Evolutionary conservation across 164 flowering plant genomes (phyloP), one percentile per base, ranked within the genome.

Genomic region (Liquidambar formosana): DNA sequence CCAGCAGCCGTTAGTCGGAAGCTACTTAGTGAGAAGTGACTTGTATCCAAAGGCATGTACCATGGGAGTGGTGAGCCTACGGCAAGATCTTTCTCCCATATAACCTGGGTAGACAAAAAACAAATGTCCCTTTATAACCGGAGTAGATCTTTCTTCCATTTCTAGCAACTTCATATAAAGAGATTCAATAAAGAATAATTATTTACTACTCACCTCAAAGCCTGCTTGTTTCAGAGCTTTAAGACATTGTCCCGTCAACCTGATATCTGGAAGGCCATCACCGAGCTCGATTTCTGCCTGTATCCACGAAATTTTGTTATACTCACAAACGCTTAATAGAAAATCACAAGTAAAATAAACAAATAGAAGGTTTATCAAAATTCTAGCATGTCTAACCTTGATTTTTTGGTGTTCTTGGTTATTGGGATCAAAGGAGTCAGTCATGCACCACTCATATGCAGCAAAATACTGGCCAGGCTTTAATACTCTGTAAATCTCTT

Each of bases 381-480:
- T 33, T 25, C 10, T 62, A 25, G 26, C 10, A 67, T 61, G n/a
- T 28, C 51, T 28, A 33, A 91, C 99, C 97, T 96, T 96, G 69
- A 96, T 90, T 74, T 81, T 86, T 77, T 85, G 90, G 81, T 96
- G 97, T 33, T 84, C 88, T 75, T 79, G 75, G 75, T 90, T 92
- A 19, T 82, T 76, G 58, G 95, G 94, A 73, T 96, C 93, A 62
- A 71, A 96, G 23, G 98, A 68, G 78, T 84, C 94, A 61, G 97
- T 93, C 98, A 93, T 88, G 81, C 99, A 93, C 99, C 99, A 96
- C 54, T 96, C 99, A 69, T 89, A 93, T 54, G 95, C 98, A 74
- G 98, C 98, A 84, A 96, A 96, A 73, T 47, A 82, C 66, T 92
- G 98, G n/a, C 99, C 99, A 68, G 99, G 98, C 83, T 92, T 96